Conservation (phyloP, 495 filamentous ascomycete species). For the Hyaloscypha variabilis region DNA sequence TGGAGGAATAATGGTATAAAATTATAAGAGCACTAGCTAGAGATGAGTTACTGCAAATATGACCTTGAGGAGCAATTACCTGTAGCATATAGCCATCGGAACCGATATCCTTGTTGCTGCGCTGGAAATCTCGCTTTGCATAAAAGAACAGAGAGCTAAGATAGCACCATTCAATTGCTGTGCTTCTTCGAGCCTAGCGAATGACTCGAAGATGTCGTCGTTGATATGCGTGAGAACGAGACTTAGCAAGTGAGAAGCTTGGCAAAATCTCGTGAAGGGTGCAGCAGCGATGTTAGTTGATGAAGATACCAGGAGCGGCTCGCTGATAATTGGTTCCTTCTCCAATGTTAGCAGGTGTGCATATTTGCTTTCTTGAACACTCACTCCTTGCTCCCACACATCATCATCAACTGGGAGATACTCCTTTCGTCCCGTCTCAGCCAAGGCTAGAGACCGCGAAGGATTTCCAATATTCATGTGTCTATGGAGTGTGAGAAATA, state of each 20-base stretch:
- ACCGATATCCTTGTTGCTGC: neutral
- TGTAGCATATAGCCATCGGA: constrained; percentile 4
- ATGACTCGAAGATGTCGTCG: neutral
- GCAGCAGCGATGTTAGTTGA: constrained; percentile 2
- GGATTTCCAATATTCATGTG: constrained; percentile 8
- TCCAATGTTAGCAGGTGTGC: neutral
- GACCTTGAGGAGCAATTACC: neutral
- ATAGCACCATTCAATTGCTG: neutral
- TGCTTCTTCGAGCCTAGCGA: neutral
- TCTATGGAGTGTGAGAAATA: constrained; percentile 2
- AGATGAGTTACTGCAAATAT: neutral
- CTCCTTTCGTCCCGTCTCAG: neutral
- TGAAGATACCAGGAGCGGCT: constrained; percentile 2
- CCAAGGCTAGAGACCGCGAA: neutral
- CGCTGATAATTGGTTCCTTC: neutral
- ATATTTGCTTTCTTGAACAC: neutral
- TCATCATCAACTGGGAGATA: neutral
- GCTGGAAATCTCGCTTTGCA: neutral
- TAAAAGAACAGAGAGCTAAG: neutral
- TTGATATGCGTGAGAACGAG: neutral
- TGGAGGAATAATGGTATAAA: neutral
- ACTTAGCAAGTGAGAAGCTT: constrained; percentile 3
- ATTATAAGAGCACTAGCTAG: neutral
- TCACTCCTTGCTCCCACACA: neutral
- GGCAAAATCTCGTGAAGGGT: neutral